These are phyloP conservation scores for Cryptococcus hybrid DNA, from an alignment of 1,284 basidiomycete species.

Conservation along the genomic window DNA sequence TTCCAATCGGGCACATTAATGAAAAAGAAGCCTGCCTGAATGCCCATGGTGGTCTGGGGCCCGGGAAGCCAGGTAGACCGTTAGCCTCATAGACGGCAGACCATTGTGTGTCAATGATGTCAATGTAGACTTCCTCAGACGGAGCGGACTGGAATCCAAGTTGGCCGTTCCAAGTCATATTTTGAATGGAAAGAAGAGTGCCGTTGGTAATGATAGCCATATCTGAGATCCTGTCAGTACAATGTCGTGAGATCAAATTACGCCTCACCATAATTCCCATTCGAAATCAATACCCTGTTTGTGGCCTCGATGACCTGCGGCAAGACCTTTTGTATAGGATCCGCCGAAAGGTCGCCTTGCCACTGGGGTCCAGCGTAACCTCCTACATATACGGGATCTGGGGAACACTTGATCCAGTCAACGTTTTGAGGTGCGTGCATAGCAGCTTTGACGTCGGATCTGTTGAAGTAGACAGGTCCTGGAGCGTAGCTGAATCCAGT, in stretches of 20 bases:
- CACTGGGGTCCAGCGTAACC: slow-evolving; percentile 27
- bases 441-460: slow-evolving; percentile 64
- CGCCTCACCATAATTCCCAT: slow-evolving; percentile 53
- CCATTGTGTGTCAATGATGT: slow-evolving; percentile 6
- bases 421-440: slow-evolving; percentile 67
- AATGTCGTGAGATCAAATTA: not conserved
- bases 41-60: slow-evolving; percentile 20
- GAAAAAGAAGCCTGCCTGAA: slow-evolving; percentile 2
- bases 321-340: slow-evolving; percentile 49
- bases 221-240: slow-evolving; percentile 9
- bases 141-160: slow-evolving; percentile 24
- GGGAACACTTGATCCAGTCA: slow-evolving; percentile 64
- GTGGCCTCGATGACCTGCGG: slow-evolving; percentile 58
- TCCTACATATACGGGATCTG: slow-evolving; percentile 58
- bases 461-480: slow-evolving; percentile 61
- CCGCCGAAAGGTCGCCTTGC: slow-evolving; percentile 57
- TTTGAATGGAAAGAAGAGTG: slow-evolving; percentile 36
- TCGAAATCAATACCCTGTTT: slow-evolving; percentile 64
- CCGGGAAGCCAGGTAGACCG: slow-evolving; percentile 1
- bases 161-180: slow-evolving; percentile 37
- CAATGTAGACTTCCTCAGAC: slow-evolving; percentile 8
- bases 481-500: slow-evolving; percentile 40
- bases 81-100: slow-evolving; percentile 5
- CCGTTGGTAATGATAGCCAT: slow-evolving; percentile 30
- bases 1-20: not conserved